Evolutionary conservation across 1,284 basidiomycete genomes (phyloP).

Genomic region (Cryptococcus jaspeensis): DNA sequence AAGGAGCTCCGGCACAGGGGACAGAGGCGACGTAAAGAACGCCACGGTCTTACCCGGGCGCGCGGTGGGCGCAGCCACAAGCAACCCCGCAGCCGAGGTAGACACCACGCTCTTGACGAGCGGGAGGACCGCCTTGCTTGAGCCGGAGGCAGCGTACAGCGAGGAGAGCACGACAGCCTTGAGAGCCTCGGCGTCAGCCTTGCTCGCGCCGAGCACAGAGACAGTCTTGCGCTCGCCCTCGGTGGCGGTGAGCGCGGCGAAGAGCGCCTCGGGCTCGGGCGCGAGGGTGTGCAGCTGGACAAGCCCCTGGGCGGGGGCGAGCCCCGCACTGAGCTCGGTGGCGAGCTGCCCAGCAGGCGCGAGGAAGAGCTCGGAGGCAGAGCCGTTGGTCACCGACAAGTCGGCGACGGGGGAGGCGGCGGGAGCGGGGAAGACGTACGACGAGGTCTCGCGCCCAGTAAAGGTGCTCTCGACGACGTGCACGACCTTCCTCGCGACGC

Average conservation of each 20-base stretch:
- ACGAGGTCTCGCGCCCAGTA: conserved; percentile 40
- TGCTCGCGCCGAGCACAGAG: conserved; percentile 36
- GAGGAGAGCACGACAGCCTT: conserved; percentile 39
- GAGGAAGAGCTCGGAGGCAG: conserved; percentile 34
- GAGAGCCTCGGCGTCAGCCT: conserved; percentile 44
- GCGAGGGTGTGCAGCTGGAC: conserved; percentile 43
- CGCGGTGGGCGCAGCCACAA: conserved; percentile 20
- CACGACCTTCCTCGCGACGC: conserved; percentile 34
- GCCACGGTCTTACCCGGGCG: conserved; percentile 49
- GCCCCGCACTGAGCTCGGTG: conserved; percentile 17
- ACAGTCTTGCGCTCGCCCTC: conserved; percentile 35
- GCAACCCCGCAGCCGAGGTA: conserved; percentile 17
- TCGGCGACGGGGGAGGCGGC: conserved; percentile 25
- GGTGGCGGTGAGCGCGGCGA: conserved; percentile 27
- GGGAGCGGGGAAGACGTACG: conserved; percentile 41
- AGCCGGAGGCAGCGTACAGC: conserved; percentile 47
- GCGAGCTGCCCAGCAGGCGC: conserved; percentile 39
- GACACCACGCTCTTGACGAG: conserved; percentile 41
- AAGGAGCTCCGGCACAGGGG: conserved; percentile 48
- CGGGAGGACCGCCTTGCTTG: conserved; percentile 42
- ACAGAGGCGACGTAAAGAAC: conserved; percentile 48
- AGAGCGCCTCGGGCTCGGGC: conserved; percentile 35
- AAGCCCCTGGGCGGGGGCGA: conserved; percentile 26
- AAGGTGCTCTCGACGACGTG: conserved; percentile 50
- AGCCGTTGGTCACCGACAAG: conserved; percentile 27